Evolutionary conservation across 2,329 filamentous ascomycete genomes (phyloP).

Genomic region (Ceratocystis variospora): DNA sequence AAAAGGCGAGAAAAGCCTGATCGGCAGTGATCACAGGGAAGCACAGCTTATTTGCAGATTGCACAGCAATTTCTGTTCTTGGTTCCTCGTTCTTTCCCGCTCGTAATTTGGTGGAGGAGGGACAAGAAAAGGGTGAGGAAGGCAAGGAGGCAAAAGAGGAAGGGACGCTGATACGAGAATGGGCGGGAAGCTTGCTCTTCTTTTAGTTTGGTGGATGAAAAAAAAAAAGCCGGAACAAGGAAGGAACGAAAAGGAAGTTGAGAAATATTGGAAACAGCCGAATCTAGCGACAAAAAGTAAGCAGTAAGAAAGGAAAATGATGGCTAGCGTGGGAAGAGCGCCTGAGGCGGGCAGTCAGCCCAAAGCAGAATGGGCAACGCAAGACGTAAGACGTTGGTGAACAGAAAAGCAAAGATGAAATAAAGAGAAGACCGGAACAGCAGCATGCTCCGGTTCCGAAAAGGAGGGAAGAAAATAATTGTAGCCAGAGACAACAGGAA

Average conservation of each 20-base stretch:
- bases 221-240: neutral
- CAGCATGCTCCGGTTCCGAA: too few species aligned
- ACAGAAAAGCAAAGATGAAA: neutral
- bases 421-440: neutral
- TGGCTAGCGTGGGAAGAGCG: neutral
- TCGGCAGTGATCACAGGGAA: neutral
- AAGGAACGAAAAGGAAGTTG: conserved; percentile 9
- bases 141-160: neutral
- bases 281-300: conserved; percentile 17
- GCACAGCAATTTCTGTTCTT: neutral
- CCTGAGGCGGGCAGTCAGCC: neutral
- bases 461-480: neutral
- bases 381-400: neutral
- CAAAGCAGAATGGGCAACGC: neutral
- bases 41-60: neutral
- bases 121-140: neutral
- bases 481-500: neutral
- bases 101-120: neutral
- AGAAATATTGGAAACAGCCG: neutral
- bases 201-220: too few species aligned
- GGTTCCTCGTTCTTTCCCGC: neutral
- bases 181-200: too few species aligned
- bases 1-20: too few species aligned
- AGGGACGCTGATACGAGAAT: neutral
- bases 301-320: conserved; percentile 17